These are phyloP conservation scores for Podospora pseudopauciseta DNA, from an alignment of 495 filamentous ascomycete genomes.

Conservation along the genomic window DNA sequence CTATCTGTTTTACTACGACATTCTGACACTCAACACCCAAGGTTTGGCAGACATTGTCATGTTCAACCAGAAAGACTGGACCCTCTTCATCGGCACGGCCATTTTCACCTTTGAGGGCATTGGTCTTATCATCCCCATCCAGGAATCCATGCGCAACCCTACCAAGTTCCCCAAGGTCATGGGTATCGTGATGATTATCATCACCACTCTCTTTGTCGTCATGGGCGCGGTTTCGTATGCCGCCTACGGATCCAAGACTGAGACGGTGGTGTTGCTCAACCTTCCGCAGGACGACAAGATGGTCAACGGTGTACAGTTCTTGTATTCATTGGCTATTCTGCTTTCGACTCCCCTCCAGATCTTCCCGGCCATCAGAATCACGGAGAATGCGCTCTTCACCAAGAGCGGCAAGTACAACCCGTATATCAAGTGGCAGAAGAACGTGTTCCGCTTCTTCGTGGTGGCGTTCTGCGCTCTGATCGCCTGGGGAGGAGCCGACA, in stretches of 20 bases:
- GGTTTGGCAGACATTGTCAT: conserved; percentile 77
- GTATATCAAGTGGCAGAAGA: conserved; percentile 98
- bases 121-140: conserved; percentile 97
- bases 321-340: conserved; percentile 92
- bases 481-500: conserved; percentile 86
- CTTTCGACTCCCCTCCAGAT: conserved; percentile 92
- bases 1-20: conserved; percentile 94
- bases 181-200: conserved; percentile 86
- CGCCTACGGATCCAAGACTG: conserved; percentile 88
- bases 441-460: conserved; percentile 86
- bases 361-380: conserved; percentile 90
- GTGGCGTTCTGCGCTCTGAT: conserved; percentile 81
- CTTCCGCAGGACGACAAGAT: conserved; percentile 93
- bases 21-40: conserved; percentile 73
- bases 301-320: conserved; percentile 91
- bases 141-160: conserved; percentile 90
- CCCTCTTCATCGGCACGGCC: conserved; percentile 94
- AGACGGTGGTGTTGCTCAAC: conserved; percentile 94
- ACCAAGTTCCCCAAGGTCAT: conserved; percentile 84
- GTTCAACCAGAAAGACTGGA: conserved; percentile 90
- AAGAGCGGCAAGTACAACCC: conserved; percentile 93
- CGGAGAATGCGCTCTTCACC: conserved; percentile 58
- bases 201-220: conserved; percentile 81
- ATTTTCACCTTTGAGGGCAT: conserved; percentile 99
- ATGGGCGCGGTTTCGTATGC: conserved; percentile 95